phyloP scores from a whole-genome alignment of 2,329 filamentous ascomycete genomes.

The Incumbomyces delicatus region DNA sequence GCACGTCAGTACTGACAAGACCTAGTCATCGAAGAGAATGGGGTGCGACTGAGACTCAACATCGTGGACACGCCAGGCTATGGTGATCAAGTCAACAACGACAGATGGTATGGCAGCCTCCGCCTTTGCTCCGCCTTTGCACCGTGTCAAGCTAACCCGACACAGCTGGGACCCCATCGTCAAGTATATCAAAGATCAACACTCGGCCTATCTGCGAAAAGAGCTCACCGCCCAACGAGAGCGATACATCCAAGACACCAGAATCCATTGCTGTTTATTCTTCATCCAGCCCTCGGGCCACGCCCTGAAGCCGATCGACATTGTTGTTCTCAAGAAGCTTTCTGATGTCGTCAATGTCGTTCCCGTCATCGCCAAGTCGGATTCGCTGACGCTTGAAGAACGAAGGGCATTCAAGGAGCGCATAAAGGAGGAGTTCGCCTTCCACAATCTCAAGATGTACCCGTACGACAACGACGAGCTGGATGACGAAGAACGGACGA shows the following conservation, averaged over 20 bases:
- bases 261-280: constrained; percentile 98
- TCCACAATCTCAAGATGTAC: constrained; percentile 99
- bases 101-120: constrained; percentile 61
- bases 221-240: constrained; percentile 98
- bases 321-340: constrained; percentile 98
- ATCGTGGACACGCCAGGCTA: constrained; percentile 99
- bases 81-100: constrained; percentile 98
- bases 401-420: constrained; percentile 93
- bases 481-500: constrained; percentile 85
- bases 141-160: constrained; percentile 12
- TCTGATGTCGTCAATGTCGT: constrained; percentile 99
- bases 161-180: constrained; percentile 92
- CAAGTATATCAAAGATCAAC: constrained; percentile 99
- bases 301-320: constrained; percentile 97
- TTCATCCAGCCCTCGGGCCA: constrained; percentile 99
- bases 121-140: too few species aligned
- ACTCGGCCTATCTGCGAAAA: constrained; percentile 97
- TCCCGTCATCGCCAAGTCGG: constrained; percentile 95
- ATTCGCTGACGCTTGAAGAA: constrained; percentile 92
- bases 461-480: constrained; percentile 99
- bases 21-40: constrained; percentile 91
- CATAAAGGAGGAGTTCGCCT: constrained; percentile 98
- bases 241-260: constrained; percentile 97
- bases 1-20: constrained; percentile 14
- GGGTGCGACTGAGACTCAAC: constrained; percentile 91